Base-by-base conservation (phyloP, 495 filamentous ascomycete genomes). In the Thermothielavioides terrestris region DNA sequence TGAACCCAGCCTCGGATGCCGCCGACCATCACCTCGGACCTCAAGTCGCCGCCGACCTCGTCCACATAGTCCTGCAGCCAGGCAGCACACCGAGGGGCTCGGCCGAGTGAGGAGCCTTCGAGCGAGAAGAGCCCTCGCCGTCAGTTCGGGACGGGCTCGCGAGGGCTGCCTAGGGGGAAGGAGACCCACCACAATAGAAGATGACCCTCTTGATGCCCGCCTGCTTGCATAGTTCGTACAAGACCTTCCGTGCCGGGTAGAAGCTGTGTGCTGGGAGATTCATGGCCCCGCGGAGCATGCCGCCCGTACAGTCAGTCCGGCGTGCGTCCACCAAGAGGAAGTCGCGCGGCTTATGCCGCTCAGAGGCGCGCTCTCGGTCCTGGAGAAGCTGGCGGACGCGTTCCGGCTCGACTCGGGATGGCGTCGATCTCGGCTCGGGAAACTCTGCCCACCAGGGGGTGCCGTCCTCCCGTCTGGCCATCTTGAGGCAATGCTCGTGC, bases 201-300 rank as follows among this genome's bases (percentile, higher is more conserved):
- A 73, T 64, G 4, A 76, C 62, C 49, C 56, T 66, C 53, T 67
- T 66, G 23, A 76, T 62, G 12, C 68, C 69, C 5, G 66, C 68
- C 50, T 65, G 60, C 44, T 60, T 69, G 54, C 65, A 74, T 37
- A 74, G 52, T 17, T 59, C 53, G 46, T 73, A 70, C 18, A 74
- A 52, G 12, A 50, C 58, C 15, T 47, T 57, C 15, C 68, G 48
- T 42, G 69, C 72, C 49, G 57, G 56, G 46, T 67, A 76, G 62
- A 75, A 72, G 43, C 65, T 67, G 34, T 77, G 74, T 0, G 74
- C 74, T 3, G 73, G 71, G 15, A 77, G 42, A 54, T 77, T 77
- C 37, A 76, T 52, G 23, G 61, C 53, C 23, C 63, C 58, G 2
- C 42, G 21, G 30, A 68, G 45, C 11, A 55, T 67, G 0, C 59